A percentile compares a stretch with the other conserved stretches of the same genome.
Conservation (phyloP, 495 filamentous ascomycete species). For the Cryomyces antarcticus region DNA sequence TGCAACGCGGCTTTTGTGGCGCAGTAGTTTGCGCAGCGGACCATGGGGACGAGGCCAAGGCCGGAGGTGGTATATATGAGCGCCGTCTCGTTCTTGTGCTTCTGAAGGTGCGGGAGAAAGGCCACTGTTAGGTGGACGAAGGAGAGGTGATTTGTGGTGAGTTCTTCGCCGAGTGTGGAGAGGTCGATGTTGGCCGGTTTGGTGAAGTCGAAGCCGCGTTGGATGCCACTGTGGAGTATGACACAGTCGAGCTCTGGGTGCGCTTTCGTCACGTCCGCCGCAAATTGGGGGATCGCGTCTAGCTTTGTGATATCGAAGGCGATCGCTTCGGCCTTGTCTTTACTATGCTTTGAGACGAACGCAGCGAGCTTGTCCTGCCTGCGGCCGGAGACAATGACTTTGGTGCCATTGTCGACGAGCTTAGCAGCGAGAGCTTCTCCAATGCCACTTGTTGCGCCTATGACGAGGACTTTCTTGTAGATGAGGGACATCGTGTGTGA, state of each 20-base stretch:
- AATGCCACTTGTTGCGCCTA: slow-evolving; percentile 56
- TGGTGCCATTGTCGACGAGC: slow-evolving; percentile 36
- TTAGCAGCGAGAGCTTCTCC: slow-evolving; percentile 42
- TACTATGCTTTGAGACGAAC: slow-evolving; percentile 37
- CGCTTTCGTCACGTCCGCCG: slow-evolving; percentile 27
- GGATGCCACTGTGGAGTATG: slow-evolving; percentile 37
- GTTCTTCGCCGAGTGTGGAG: slow-evolving; percentile 28
- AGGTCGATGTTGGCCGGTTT: slow-evolving; percentile 37
- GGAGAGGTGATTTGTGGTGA: slow-evolving; percentile 48
- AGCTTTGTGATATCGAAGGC: slow-evolving; percentile 45
- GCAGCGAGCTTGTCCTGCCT: slow-evolving; percentile 43
- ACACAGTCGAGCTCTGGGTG: slow-evolving; percentile 37
- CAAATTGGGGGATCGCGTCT: slow-evolving; percentile 35
- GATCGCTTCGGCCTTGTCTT: slow-evolving; percentile 29
- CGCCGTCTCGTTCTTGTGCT: slow-evolving; percentile 20
- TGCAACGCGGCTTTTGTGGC: slow-evolving; percentile 40
- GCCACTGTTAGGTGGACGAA: slow-evolving; percentile 37
- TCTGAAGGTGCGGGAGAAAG: slow-evolving; percentile 43
- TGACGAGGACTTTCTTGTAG: slow-evolving; percentile 48
- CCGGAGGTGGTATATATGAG: slow-evolving; percentile 32
- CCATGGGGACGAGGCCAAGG: slow-evolving; percentile 32
- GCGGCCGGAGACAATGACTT: slow-evolving; percentile 42
- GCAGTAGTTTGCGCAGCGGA: slow-evolving; percentile 31
- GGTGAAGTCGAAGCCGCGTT: slow-evolving; percentile 37
- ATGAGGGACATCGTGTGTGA: neutral